A percentile compares a stretch with the other conserved stretches of the same genome.
These are phyloP conservation scores for Metarhizium humberi DNA, from an alignment of 2,329 filamentous ascomycete species.

Conservation along the genomic window DNA sequence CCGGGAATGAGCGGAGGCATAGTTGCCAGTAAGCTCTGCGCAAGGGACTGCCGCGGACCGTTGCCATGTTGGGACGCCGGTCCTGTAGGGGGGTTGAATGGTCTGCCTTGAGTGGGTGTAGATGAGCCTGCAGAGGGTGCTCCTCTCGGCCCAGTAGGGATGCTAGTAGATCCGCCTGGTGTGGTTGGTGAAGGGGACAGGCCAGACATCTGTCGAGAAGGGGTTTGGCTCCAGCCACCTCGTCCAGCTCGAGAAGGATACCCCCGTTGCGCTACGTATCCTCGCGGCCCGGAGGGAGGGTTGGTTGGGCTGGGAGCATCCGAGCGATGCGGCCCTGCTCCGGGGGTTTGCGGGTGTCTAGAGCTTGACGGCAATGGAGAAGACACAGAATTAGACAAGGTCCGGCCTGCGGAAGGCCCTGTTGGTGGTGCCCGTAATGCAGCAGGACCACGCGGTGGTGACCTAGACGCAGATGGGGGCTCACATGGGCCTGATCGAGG, in stretches of 20 bases:
- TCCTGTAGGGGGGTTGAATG: slow-evolving; percentile 50
- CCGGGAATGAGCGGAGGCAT: slow-evolving; percentile 44
- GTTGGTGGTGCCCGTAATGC: slow-evolving; percentile 42
- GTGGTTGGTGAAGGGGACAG: slow-evolving; percentile 30
- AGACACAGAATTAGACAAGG: slow-evolving; percentile 26
- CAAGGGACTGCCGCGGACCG: slow-evolving; percentile 34
- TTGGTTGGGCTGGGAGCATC: slow-evolving; percentile 36
- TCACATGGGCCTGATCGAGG: slow-evolving; percentile 19
- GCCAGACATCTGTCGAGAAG: slow-evolving; percentile 23
- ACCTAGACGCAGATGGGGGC: slow-evolving; percentile 23
- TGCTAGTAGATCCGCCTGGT: slow-evolving; percentile 27
- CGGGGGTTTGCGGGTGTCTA: slow-evolving; percentile 25
- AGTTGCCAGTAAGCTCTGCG: slow-evolving; percentile 41
- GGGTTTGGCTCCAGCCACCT: slow-evolving; percentile 31
- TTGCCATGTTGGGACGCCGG: slow-evolving; percentile 32
- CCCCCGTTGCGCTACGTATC: slow-evolving; percentile 38
- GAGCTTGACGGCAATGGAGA: slow-evolving; percentile 24
- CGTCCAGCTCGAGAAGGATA: slow-evolving; percentile 36
- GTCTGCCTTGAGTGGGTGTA: slow-evolving; percentile 31
- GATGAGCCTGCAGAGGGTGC: slow-evolving; percentile 23
- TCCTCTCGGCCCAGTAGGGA: slow-evolving; percentile 40
- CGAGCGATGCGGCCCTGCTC: slow-evolving; percentile 22
- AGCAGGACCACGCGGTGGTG: slow-evolving; percentile 46
- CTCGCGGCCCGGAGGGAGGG: slow-evolving; percentile 45
- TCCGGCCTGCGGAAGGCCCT: slow-evolving; percentile 28